Conservation (phyloP, 2,329 filamentous ascomycete genomes). For the Diaporthe destruens region DNA sequence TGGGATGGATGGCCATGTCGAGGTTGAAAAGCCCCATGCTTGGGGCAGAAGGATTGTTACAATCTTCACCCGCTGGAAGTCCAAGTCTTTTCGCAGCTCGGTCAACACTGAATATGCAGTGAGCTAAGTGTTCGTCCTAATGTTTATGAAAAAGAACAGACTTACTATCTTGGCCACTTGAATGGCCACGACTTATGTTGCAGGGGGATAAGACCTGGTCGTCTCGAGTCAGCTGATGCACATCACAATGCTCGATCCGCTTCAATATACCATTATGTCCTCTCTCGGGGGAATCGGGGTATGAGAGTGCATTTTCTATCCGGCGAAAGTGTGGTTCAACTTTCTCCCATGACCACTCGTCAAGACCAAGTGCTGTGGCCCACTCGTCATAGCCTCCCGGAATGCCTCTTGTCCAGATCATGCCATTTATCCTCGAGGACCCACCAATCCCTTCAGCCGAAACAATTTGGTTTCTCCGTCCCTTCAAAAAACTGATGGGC, state of each 20-base stretch:
- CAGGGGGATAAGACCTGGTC: neutral
- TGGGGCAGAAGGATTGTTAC: neutral
- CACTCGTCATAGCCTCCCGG: slow-evolving; percentile 49
- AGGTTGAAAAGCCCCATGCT: neutral
- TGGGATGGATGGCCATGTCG: neutral
- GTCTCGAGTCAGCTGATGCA: neutral
- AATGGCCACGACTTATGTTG: neutral
- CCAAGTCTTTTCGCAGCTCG: slow-evolving; percentile 43
- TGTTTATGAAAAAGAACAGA: neutral
- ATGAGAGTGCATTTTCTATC: slow-evolving; percentile 45
- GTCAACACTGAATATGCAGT: slow-evolving; percentile 41
- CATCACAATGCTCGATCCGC: neutral
- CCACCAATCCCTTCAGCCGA: slow-evolving; percentile 51
- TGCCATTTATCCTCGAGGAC: slow-evolving; percentile 50
- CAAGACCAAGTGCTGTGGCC: slow-evolving; percentile 44
- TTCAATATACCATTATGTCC: slow-evolving; percentile 45
- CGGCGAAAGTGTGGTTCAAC: slow-evolving; percentile 51
- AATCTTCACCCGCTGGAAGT: neutral
- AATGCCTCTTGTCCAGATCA: slow-evolving; percentile 49
- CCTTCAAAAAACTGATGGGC: slow-evolving; percentile 34
- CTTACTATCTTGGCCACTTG: neutral
- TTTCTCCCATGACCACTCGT: slow-evolving; percentile 51
- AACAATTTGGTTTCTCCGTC: slow-evolving; percentile 40
- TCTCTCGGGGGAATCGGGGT: slow-evolving; percentile 41
- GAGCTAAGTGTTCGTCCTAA: neutral